Base-by-base conservation (phyloP, 495 filamentous ascomycete species). In the Sabuloglossum arenarium region DNA sequence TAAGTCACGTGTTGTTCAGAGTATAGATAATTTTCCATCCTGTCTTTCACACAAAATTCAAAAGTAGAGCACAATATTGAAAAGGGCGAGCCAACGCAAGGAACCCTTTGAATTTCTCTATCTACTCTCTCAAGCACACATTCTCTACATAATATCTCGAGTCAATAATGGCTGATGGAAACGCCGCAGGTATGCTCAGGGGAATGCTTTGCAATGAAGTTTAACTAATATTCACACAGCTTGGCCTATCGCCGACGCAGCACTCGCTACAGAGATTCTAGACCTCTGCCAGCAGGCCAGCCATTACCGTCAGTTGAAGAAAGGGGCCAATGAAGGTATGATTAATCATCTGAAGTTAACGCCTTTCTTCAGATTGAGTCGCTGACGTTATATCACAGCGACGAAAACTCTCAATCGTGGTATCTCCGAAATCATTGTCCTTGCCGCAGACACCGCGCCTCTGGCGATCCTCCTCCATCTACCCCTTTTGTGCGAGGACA, bases 381-480 rank as follows among this genome's bases (percentile, higher is more conserved):
- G 12, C 27, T 6, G 21, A 55, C 21, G 19, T 8, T 47, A 5
- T 24, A 57, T 56, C 55, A 67, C 68, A 69, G 79, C 84, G 25
- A 93, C 88, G 61, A 91, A 93, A 73, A 86, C 88, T 32, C 74
- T 93, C 39, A 91, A 90, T 70, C 79, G 87, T 27, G 91, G 91
- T 68, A 86, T 85, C 60, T 76, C 80, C 62, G 91, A 97, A 68
- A 75, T 98, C 55, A 78, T 94, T 62, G 76, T 95, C 59, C 77
- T 95, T 43, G 88, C 90, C 46, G 88, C 87, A 47, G 90, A 96
- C 64, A 86, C 85, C 52, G 71, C 77, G 34, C 88, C 88, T 25
- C 73, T 94, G n/a, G 82, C 84, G 51, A 94, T 97, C 59, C 76
- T 97, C 51, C 78, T 98, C 24, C 91, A 96, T 70, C 73, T 98